Base-by-base conservation (phyloP, 306 rosid genomes). In the Glycyrrhiza uralensis region DNA sequence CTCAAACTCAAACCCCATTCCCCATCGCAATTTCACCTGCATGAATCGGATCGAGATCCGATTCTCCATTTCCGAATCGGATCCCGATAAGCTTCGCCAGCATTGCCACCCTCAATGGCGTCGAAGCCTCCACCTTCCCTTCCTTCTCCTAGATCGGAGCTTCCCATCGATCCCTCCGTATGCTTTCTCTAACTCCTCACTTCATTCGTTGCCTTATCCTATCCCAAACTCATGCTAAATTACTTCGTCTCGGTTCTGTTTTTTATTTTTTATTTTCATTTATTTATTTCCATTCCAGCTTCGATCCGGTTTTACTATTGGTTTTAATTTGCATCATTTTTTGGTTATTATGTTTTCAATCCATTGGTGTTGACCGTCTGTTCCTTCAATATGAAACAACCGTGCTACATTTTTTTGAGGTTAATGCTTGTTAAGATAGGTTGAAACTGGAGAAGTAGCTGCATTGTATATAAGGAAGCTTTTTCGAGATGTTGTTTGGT, bases 21-120 rank as follows among this genome's bases (percentile, higher is more conserved):
- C 19, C 47, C 57, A 46, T 77, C 17, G 7, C 62, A 75, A 72
- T 62, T 52, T 23, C 36, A 22, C 47, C 84, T 88, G 84, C 74
- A 85, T 87, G 96, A 77, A 65, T 76, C 88, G 84, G 88, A 82
- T 81, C 91, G 61, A 38, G 81, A 81, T 85, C 82, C 90, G 84
- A 70, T 60, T 79, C 71, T 32, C 52, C 83, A 69, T 78, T 84
- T 74, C 59, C 64, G 61, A 38, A 10, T 74, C 78, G 72, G 86
- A 74, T 62, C 81, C 55, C 19, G 45, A 38, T 17, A 74, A 66
- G 69, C 82, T 64, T 55, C 80, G 61, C 54, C 69, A 56, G 68
- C 86, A 61, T 76, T 79, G 87, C 75, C 83, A 0, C 26, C 74
- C 68, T 68, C 96, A 83, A 93, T 93, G 98, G 89, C 90, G 82